Conservation (phyloP, 2,329 filamentous ascomycete species). For the Arthroderma sp. region DNA sequence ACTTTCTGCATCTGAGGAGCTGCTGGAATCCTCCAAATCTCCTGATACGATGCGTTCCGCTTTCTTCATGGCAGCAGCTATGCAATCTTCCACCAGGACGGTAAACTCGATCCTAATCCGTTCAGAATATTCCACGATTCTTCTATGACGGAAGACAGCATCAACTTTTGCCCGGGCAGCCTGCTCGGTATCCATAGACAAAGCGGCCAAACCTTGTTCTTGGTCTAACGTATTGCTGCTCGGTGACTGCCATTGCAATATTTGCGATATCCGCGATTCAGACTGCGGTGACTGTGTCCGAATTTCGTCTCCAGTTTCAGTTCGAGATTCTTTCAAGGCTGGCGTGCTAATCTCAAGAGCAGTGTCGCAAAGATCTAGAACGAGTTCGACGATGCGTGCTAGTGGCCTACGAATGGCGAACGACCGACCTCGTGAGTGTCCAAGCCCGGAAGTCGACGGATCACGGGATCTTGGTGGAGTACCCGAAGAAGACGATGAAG, state of each 20-base stretch:
- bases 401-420: conserved; percentile 85
- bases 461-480: conserved; percentile 54
- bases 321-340: conserved; percentile 71
- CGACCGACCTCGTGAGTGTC: conserved; percentile 69
- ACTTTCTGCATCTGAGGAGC: conserved; percentile 3
- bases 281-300: conserved; percentile 92
- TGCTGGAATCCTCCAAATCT: conserved; percentile 62
- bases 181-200: conserved; percentile 84
- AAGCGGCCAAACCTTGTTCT: conserved; percentile 71
- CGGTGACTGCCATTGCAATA: conserved; percentile 92
- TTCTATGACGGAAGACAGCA: conserved; percentile 77
- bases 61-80: conserved; percentile 80
- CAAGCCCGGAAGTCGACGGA: conserved; percentile 51
- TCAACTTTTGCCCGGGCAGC: conserved; percentile 82
- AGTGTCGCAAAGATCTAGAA: conserved; percentile 91
- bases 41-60: conserved; percentile 78
- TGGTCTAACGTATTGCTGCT: conserved; percentile 83
- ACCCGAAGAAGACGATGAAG: conserved; percentile 56
- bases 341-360: conserved; percentile 89
- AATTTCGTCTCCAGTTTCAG: conserved; percentile 56
- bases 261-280: conserved; percentile 85
- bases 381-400: conserved; percentile 82
- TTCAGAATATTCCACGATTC: conserved; percentile 91
- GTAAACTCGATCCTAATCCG: conserved; percentile 90
- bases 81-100: conserved; percentile 86